Base-by-base conservation (phyloP, 352 stramenopile genomes). In the Globisporangium radiosum region DNA sequence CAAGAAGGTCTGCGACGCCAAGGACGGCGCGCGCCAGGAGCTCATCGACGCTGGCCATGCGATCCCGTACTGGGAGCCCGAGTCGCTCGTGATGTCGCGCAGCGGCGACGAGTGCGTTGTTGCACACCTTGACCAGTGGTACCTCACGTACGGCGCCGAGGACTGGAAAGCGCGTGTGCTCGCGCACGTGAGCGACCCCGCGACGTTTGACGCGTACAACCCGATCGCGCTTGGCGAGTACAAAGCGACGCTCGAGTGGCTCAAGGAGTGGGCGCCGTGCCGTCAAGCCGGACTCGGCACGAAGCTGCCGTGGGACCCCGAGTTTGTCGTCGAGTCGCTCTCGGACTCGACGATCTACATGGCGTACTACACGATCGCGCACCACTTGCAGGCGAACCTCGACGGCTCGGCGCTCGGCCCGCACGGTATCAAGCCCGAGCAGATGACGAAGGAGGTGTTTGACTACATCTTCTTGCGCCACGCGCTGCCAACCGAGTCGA, bases 311-410 rank as follows among this genome's bases (percentile, higher is more conserved):
- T 99, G 98, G 98, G 98, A 99, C 79, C 83, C 88, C 7, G 74
- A 98, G 64, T 99, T 98, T 72, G 95, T 99, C 17, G 99, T 99
- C 52, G 98, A 99, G 75, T 99, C 91, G 49, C 88, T 99, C 40
- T 99, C 96, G 37, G 98, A 99, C 73, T 99, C 92, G 75, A 99
- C 98, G 15, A 99, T 99, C 65, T 99, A 99, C 84, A 99, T 99
- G 98, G 96, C 98, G 37, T 99, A 99, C 77, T 99, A 99, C 75
- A 99, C 97, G 9, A 99, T 99, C 63, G 92, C 97, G 5, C 96
- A 99, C 80, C 83, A 98, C 69, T 76, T 99, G 59, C 97, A 99
- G 66, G 68, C 70, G 68, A 98, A 98, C 80, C 65, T 99, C 37
- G 92, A 99, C 67, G 97, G 97, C 38, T 93, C 90, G 17, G 71